Conservation (phyloP, 2,329 filamentous ascomycete species). For the Arachnopeziza araneosa region DNA sequence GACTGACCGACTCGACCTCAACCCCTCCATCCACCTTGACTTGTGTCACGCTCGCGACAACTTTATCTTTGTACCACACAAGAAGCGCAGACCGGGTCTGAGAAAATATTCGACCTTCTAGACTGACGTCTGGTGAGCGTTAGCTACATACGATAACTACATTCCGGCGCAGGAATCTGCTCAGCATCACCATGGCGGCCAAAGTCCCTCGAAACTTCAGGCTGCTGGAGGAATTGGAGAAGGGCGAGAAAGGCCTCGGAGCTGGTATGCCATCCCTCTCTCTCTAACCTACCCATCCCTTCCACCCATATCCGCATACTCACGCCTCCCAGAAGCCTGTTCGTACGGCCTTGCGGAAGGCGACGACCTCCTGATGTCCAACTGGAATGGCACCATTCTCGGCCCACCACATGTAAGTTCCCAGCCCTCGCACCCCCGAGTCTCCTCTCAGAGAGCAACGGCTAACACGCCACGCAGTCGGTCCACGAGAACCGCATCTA, state of each 20-base stretch:
- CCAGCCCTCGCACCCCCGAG: background rate
- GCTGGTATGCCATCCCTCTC: constrained; percentile 53
- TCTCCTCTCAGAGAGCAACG: background rate
- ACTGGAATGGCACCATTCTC: constrained; percentile 98
- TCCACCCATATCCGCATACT: constrained; percentile 15
- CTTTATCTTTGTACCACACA: background rate
- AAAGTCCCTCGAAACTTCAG: constrained; percentile 95
- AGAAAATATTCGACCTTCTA: background rate
- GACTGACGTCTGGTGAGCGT: too few species aligned
- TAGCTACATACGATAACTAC: too few species aligned
- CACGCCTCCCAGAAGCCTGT: constrained; percentile 67
- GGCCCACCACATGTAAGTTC: constrained; percentile 84
- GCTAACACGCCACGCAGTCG: constrained; percentile 49
- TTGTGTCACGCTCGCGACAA: constrained; percentile 1
- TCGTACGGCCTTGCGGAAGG: constrained; percentile 93
- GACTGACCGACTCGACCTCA: background rate
- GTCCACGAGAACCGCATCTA: constrained; percentile 99
- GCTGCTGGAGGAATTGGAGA: constrained; percentile 94
- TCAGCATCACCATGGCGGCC: constrained; percentile 42
- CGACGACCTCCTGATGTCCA: constrained; percentile 92
- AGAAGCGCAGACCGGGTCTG: background rate
- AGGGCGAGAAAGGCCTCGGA: constrained; percentile 95
- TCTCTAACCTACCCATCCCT: constrained; percentile 17
- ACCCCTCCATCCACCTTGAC: constrained; percentile 5
- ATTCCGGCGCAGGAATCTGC: too few species aligned